Evolutionary conservation across 805 yeast species (phyloP).

Genomic region (Wickerhamomyces bovis): DNA sequence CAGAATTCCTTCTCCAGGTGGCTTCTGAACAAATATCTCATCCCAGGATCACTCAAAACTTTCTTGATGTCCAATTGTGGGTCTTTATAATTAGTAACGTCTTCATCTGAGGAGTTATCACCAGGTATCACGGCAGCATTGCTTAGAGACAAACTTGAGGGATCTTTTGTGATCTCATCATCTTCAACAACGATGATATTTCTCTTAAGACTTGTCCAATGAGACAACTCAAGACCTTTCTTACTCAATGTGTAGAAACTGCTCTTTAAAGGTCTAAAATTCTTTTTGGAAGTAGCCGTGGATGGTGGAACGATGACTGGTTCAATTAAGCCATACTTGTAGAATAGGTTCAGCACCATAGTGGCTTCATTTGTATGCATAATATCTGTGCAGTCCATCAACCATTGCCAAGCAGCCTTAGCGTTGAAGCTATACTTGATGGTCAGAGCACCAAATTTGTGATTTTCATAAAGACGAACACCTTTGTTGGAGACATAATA

Average conservation of each 20-base stretch:
- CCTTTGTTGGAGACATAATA: constrained; percentile 68
- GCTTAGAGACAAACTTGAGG: constrained; percentile 12
- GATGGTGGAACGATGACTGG: constrained; percentile 37
- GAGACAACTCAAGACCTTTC: constrained; percentile 34
- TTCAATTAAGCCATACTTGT: constrained; percentile 40
- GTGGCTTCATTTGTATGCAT: constrained; percentile 46
- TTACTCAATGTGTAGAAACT: constrained; percentile 39
- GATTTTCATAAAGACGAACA: constrained; percentile 47
- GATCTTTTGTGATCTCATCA: constrained; percentile 12
- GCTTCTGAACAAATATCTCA: constrained; percentile 58
- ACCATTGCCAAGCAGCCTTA: constrained; percentile 78
- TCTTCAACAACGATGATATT: constrained; percentile 11
- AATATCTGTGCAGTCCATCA: constrained; percentile 83
- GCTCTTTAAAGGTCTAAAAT: constrained; percentile 30
- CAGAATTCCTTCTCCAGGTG: constrained; percentile 63
- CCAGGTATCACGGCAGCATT: constrained; percentile 11
- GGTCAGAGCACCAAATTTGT: constrained; percentile 26
- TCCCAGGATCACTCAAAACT: constrained; percentile 68
- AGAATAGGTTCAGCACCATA: constrained; percentile 44
- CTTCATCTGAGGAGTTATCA: constrained; percentile 13
- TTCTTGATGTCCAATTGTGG: constrained; percentile 25
- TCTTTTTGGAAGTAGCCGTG: constrained; percentile 20
- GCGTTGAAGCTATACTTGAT: constrained; percentile 59
- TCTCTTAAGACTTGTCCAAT: constrained; percentile 25
- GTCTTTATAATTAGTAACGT: not conserved